These are phyloP conservation scores for Zymoseptoria ardabiliae DNA, from an alignment of 2,329 filamentous ascomycete species.

Conservation along the genomic window DNA sequence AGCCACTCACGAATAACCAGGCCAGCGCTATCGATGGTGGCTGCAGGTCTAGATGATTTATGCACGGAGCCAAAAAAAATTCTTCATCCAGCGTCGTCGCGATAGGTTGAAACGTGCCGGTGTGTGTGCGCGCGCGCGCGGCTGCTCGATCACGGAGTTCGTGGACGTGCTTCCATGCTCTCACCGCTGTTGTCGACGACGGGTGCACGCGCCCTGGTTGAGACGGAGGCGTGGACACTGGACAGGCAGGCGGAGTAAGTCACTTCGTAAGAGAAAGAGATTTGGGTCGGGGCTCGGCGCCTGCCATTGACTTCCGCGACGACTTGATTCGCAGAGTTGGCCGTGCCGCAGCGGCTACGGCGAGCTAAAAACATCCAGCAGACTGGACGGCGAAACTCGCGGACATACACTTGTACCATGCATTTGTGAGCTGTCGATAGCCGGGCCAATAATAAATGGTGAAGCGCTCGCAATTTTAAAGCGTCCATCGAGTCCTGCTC, in stretches of 20 bases:
- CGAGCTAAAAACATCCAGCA: neutral
- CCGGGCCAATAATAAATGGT: neutral
- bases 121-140: conserved; percentile 2
- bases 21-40: neutral
- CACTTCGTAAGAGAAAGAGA: too few relatives aligned
- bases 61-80: conserved; percentile 14
- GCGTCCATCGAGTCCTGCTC: neutral
- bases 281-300: neutral
- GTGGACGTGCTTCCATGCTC: neutral
- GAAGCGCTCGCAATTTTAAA: neutral
- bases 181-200: neutral
- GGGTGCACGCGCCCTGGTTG: neutral
- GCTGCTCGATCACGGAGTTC: neutral
- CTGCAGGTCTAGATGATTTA: neutral
- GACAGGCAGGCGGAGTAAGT: too few relatives aligned
- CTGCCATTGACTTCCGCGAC: neutral
- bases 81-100: conserved; percentile 7
- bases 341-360: neutral
- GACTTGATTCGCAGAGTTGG: neutral
- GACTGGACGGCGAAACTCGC: neutral
- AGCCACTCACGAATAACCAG: neutral
- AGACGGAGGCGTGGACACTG: too few relatives aligned
- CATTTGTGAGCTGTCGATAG: neutral
- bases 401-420: neutral
- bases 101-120: conserved; percentile 8